phyloP scores from a whole-genome alignment of 2,329 filamentous ascomycete species.

The Alternaria angustiovoidea region DNA sequence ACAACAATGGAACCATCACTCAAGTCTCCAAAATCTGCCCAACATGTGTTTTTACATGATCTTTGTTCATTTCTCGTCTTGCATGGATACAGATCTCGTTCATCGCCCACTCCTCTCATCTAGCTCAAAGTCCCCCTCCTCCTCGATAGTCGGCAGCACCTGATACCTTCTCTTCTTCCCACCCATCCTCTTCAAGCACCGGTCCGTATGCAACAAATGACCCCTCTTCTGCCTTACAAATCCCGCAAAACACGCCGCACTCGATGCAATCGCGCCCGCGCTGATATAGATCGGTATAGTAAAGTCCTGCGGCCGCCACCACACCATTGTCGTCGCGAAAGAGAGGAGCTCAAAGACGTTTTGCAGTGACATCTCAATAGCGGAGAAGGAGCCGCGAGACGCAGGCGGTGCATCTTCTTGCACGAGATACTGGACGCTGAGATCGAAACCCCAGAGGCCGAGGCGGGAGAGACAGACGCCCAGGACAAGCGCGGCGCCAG shows the following conservation, averaged over 20 bases:
- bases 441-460: constrained; percentile 59
- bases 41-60: too few relatives aligned
- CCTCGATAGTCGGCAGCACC: constrained; percentile 33
- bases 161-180: constrained; percentile 28
- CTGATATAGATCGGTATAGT: constrained; percentile 69
- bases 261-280: constrained; percentile 59
- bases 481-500: constrained; percentile 45
- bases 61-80: background rate
- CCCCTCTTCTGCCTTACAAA: constrained; percentile 67
- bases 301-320: constrained; percentile 70
- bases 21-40: too few relatives aligned
- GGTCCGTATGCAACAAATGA: constrained; percentile 53
- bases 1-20: background rate
- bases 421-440: constrained; percentile 56
- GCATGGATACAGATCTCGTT: background rate
- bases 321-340: constrained; percentile 71
- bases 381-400: constrained; percentile 71
- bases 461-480: constrained; percentile 54
- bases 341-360: constrained; percentile 75
- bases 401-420: constrained; percentile 54
- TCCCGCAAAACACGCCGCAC: constrained; percentile 61
- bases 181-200: constrained; percentile 27
- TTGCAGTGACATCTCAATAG: constrained; percentile 72
- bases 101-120: background rate
- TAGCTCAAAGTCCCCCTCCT: constrained; percentile 23